A percentile compares a stretch with the other conserved stretches of the same genome.
These are phyloP conservation scores for Zea luxurians DNA, from an alignment of 176 grass and related monocot species.

Conservation along the genomic window DNA sequence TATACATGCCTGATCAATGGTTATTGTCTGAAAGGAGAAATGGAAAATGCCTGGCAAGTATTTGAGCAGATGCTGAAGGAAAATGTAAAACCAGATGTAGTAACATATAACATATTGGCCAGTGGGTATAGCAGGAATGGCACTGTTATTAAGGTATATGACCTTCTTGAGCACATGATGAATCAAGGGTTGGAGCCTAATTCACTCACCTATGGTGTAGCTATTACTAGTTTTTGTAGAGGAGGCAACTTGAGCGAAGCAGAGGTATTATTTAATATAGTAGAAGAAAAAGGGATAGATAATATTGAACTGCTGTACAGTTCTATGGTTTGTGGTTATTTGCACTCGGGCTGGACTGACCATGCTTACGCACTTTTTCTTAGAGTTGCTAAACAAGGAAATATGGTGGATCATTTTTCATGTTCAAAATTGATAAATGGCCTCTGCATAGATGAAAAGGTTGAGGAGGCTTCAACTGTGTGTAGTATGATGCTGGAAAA, in stretches of 20 bases:
- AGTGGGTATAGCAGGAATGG: conserved; percentile 60
- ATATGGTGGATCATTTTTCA: conserved; percentile 53
- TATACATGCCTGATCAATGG: conserved; percentile 79
- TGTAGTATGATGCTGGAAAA: conserved; percentile 64
- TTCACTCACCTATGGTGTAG: conserved; percentile 50
- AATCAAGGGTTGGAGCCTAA: conserved; percentile 60
- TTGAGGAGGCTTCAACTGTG: conserved; percentile 53
- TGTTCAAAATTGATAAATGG: conserved; percentile 48
- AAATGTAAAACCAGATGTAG: conserved; percentile 64
- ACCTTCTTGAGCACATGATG: conserved; percentile 69
- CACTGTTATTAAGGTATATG: conserved; percentile 59
- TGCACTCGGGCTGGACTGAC: conserved; percentile 53
- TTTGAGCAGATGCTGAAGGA: conserved; percentile 69
- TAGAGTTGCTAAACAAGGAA: conserved; percentile 60
- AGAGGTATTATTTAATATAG: conserved; percentile 60
- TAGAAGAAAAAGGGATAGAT: conserved; percentile 47
- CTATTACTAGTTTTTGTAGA: conserved; percentile 73
- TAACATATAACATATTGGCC: conserved; percentile 68
- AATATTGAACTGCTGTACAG: conserved; percentile 56
- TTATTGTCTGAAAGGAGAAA: conserved; percentile 69
- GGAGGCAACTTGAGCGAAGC: conserved; percentile 63
- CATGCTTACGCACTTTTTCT: conserved; percentile 64
- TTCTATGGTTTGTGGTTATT: conserved; percentile 86
- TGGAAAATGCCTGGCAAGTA: conserved; percentile 49
- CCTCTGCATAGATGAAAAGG: conserved; percentile 65